A percentile compares a stretch with the other conserved stretches of the same genome.
Evolutionary conservation across 352 stramenopile genomes (phyloP).

Genomic region (Phytophthora citricola): DNA sequence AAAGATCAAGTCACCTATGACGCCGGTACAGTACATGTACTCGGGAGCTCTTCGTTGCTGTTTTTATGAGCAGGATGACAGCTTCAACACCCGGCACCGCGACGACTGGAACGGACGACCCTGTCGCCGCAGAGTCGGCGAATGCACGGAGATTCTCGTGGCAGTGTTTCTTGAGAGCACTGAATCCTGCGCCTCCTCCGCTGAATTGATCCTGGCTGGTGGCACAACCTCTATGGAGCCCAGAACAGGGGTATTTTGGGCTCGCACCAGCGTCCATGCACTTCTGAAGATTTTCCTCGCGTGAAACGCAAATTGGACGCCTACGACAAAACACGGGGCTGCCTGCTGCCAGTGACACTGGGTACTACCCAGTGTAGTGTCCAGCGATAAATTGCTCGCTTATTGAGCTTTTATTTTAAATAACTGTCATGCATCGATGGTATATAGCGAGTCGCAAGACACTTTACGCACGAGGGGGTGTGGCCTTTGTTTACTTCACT

Average conservation of each 20-base stretch:
- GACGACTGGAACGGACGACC: neutral
- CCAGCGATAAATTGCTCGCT: no score
- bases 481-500: no score
- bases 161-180: neutral
- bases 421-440: no score
- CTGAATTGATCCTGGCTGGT: neutral
- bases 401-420: no score
- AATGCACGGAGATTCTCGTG: no score
- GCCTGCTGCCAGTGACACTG: no score
- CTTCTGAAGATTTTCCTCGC: constrained; percentile 18
- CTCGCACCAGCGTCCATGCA: constrained; percentile 16
- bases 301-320: constrained; percentile 27
- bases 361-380: no score
- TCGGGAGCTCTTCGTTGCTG: constrained; percentile 1
- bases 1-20: constrained; percentile 15
- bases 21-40: constrained; percentile 5
- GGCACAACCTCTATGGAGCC: neutral
- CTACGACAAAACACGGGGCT: no score
- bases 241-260: constrained; percentile 33
- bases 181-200: neutral
- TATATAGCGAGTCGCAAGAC: no score
- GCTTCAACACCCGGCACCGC: constrained; percentile 19
- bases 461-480: no score
- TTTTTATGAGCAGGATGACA: constrained; percentile 27
- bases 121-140: no score